Conservation (phyloP, 2,329 filamentous ascomycete species). For the Stachybotrys echinatus region DNA sequence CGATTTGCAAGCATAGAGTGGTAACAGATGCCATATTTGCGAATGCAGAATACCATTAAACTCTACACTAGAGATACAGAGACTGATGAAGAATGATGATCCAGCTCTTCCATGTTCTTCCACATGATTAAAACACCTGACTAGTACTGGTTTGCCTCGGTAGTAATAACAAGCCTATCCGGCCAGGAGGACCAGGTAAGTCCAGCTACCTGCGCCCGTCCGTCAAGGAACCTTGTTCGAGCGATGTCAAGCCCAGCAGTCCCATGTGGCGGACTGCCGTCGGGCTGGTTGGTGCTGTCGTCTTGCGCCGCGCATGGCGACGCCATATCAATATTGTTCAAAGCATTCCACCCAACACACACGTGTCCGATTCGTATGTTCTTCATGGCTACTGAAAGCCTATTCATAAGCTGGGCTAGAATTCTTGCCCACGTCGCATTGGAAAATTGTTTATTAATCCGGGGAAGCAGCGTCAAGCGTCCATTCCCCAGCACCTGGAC, state of each 20-base stretch:
- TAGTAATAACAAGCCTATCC: too few species aligned
- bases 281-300: too few species aligned
- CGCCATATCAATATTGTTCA: too few species aligned
- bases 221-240: neutral
- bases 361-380: too few species aligned
- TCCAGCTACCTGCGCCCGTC: neutral
- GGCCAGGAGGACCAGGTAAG: neutral
- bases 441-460: neutral
- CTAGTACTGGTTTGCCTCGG: too few species aligned
- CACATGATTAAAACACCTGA: neutral
- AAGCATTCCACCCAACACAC: too few species aligned
- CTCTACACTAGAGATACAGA: neutral
- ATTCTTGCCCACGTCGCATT: too few species aligned
- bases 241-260: neutral
- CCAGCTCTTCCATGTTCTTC: neutral
- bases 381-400: too few species aligned
- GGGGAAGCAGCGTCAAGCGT: neutral
- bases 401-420: too few species aligned
- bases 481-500: neutral
- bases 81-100: too few species aligned
- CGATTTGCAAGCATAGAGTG: neutral
- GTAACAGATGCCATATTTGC: neutral
- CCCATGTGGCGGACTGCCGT: too few species aligned
- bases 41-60: neutral
- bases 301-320: too few species aligned